Percentiles rank a stretch among this genome's conserved stretches.
These are phyloP conservation scores for Hydnum rufescens DNA, from an alignment of 768 basidiomycete genomes.

Conservation along the genomic window DNA sequence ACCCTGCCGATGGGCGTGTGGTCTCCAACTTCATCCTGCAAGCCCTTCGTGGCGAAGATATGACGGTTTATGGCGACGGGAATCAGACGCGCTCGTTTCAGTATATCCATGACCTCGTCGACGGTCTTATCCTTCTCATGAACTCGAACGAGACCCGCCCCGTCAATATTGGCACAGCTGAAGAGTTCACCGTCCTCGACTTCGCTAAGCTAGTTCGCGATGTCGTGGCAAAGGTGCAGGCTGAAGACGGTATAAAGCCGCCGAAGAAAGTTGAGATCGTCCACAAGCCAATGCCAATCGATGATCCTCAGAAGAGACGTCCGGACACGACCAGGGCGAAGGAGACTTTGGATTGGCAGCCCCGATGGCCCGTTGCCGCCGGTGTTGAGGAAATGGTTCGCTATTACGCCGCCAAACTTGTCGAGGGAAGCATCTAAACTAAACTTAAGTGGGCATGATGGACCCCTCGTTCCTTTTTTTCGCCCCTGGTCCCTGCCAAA, in stretches of 20 bases:
- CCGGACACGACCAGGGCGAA: conserved; percentile 88
- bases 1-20: conserved; percentile 89
- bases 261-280: conserved; percentile 41
- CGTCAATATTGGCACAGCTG: conserved; percentile 88
- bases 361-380: conserved; percentile 81
- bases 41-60: conserved; percentile 86
- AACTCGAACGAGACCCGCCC: conserved; percentile 85
- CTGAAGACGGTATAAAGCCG: conserved; percentile 43
- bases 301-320: conserved; percentile 86
- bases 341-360: conserved; percentile 70
- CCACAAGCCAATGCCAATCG: conserved; percentile 65
- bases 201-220: conserved; percentile 87
- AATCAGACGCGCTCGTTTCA: conserved; percentile 90
- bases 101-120: conserved; percentile 93
- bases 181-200: conserved; percentile 90
- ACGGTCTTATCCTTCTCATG: conserved; percentile 87
- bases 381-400: conserved; percentile 89
- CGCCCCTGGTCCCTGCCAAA: too few species aligned
- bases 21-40: conserved; percentile 99
- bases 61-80: conserved; percentile 94
- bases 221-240: conserved; percentile 82
- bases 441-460: neutral
- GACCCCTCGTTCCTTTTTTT: too few species aligned
- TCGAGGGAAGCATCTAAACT: conserved; percentile 32
- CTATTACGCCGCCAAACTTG: conserved; percentile 82